Base-by-base conservation (phyloP, 129 eudicot species). In the Erigeron canadensis region DNA sequence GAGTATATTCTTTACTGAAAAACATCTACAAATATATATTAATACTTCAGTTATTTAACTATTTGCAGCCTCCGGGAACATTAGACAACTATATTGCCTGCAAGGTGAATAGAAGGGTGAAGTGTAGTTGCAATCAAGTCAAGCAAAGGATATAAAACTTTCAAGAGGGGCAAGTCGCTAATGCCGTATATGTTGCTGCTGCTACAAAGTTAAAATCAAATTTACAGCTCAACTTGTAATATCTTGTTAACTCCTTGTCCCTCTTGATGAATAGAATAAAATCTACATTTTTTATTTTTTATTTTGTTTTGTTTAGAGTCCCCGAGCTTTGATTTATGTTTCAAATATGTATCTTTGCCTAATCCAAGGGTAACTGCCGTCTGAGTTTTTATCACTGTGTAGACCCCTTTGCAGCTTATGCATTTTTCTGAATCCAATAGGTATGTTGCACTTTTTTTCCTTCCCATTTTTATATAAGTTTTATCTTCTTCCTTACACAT, bases 51-150 rank as follows among this genome's bases (percentile, higher is more conserved):
- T 76, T n/a, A 2, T 59, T 47, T 15, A 46, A 12, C 10, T 21
- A 63, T 56, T 57, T 68, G 69, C 95, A 95, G 99, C 96, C 16
- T 95, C 99, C 11, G 99, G 99, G 71, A 95, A 90, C 84, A 83
- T 95, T 68, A 83, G 99, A 73, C 99, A 95, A 65, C 89, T 95
- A 58, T 95, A 90, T 67, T 95, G 89, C 83, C 76, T 86, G 71
- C 99, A 87, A 71, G 96, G 95, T 15, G 99, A 95, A 61, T 95
- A 81, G 80, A 64, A 22, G 57, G 9, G 44, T 23, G 23, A 46
- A 65, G n/a, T 74, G 60, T 67, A 45, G 53, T 34, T 66, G 66
- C 50, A 44, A 63, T 73, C 23, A 65, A 51, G 66, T 73, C 23
- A 65, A 51, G 66, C 54, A 40, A 53, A 72, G 10, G 59, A 56